Evolutionary conservation across 257 asterid species (phyloP).

Genomic region (Plantago elongata): DNA sequence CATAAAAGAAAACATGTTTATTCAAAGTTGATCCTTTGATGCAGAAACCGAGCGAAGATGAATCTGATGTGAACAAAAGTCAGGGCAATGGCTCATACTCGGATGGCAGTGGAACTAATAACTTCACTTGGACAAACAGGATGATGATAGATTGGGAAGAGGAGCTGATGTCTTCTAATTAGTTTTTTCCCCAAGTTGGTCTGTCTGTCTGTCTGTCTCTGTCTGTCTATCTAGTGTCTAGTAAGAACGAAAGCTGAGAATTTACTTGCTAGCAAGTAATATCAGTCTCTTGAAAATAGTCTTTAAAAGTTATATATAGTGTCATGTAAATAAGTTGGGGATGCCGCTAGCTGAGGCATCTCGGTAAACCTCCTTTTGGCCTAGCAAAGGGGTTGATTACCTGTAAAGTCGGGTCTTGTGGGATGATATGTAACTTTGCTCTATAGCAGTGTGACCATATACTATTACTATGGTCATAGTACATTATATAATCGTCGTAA

Average conservation of each 20-base stretch:
- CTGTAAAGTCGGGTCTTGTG: background rate
- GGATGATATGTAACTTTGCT: constrained; percentile 3
- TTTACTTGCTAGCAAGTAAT: background rate
- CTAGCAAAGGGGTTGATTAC: background rate
- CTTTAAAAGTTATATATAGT: background rate
- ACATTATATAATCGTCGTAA: too few species aligned
- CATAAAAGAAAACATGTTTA: background rate
- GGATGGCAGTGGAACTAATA: background rate
- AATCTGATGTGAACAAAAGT: background rate
- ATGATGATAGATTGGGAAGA: constrained; percentile 8
- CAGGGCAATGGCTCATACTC: background rate
- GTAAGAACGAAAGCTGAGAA: background rate
- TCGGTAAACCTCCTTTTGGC: background rate
- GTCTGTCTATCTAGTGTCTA: background rate
- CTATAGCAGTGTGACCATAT: background rate
- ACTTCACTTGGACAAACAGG: background rate
- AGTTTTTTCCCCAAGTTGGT: background rate
- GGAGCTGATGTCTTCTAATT: constrained; percentile 2
- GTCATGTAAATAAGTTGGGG: constrained; percentile 1
- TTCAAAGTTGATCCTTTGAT: background rate
- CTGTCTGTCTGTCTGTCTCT: background rate
- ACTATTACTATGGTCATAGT: too few species aligned
- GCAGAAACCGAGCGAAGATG: constrained; percentile 3
- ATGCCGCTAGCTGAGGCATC: background rate
- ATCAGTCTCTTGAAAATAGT: background rate